A percentile compares a stretch with the other conserved stretches of the same genome.
These are phyloP conservation scores for Acacia acuminata DNA, from an alignment of 306 rosid genomes.

Conservation along the genomic window DNA sequence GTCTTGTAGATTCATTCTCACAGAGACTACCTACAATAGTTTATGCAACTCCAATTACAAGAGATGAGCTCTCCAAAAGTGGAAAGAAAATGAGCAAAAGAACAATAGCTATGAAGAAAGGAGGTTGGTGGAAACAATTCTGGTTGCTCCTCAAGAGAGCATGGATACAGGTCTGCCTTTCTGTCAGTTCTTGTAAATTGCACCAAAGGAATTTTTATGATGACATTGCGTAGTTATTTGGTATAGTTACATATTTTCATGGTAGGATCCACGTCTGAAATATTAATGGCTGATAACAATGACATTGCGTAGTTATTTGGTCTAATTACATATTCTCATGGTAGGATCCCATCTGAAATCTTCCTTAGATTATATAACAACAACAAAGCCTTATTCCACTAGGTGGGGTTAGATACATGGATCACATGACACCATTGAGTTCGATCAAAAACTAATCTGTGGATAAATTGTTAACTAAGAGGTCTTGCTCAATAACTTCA, in stretches of 20 bases:
- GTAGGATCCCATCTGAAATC: background rate
- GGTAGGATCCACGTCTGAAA: background rate
- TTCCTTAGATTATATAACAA: background rate
- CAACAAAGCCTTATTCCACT: too few relatives aligned
- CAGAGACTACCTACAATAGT: conserved; percentile 54
- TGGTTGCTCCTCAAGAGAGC: conserved; percentile 90
- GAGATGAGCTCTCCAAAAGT: conserved; percentile 47
- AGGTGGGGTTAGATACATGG: too few relatives aligned
- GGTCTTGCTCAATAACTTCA: too few relatives aligned
- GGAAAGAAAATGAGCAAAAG: conserved; percentile 42
- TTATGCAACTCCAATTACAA: conserved; percentile 73
- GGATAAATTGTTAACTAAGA: too few relatives aligned
- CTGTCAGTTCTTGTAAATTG: conserved; percentile 15
- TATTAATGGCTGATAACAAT: background rate
- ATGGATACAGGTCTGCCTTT: conserved; percentile 84
- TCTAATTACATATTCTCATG: background rate
- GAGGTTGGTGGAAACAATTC: conserved; percentile 93
- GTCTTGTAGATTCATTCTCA: conserved; percentile 84
- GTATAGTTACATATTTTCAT: background rate
- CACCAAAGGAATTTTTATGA: background rate
- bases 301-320: background rate
- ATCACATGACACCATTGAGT: too few relatives aligned
- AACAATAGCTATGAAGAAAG: conserved; percentile 52
- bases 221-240: background rate
- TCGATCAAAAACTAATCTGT: too few relatives aligned